Base-by-base conservation (phyloP, 1,284 basidiomycete genomes). In the Pyrrhoderma lamaoense region DNA sequence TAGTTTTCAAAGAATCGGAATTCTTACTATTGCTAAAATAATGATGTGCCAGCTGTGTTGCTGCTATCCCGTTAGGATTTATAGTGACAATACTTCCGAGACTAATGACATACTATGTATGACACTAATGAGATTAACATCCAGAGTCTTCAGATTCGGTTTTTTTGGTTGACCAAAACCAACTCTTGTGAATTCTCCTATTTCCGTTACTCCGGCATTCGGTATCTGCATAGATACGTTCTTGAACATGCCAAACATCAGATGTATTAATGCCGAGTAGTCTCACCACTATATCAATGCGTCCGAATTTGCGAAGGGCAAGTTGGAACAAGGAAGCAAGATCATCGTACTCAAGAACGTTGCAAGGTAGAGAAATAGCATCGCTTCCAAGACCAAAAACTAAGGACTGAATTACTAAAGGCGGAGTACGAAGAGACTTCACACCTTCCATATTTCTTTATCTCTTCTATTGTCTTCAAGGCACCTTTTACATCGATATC, bases 341-440 rank as follows among this genome's bases (percentile, higher is more conserved):
- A 35, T 79, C 70, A 2, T 81, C 77, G 72, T 76, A 84, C 1
- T 65, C 60, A 0, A 70, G 69, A 21, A 82, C 80, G 58, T 82
- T 68, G 59, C 77, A 79, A 37, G 64, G 65, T 16, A 69, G 60
- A 18, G 60, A 70, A 8, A 66, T 60, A 1, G 77, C 79, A 18
- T 70, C 59, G 2, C 79, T 80, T 52, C 35, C 8, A 23, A 16
- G 46, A 25, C 3, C 11, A 31, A 8, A 18, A 23, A 21, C 8
- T 45, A 21, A n/a, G 7, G 16, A 23, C 16, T 40, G n/a, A 9
- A 31, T 8, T 16, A 11, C 18, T 25, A 21, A 13, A 11, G 27
- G 27, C 5, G 27, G 27, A 31, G 27, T 21, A 18, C 4, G 8
- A 11, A 21, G n/a, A 25, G 39, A 60, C 71, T 53, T n/a, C n/a